Percentiles rank a stretch among this genome's conserved stretches.
phyloP scores from a whole-genome alignment of 73 alveolate species.

The Diophrys sp. region DNA sequence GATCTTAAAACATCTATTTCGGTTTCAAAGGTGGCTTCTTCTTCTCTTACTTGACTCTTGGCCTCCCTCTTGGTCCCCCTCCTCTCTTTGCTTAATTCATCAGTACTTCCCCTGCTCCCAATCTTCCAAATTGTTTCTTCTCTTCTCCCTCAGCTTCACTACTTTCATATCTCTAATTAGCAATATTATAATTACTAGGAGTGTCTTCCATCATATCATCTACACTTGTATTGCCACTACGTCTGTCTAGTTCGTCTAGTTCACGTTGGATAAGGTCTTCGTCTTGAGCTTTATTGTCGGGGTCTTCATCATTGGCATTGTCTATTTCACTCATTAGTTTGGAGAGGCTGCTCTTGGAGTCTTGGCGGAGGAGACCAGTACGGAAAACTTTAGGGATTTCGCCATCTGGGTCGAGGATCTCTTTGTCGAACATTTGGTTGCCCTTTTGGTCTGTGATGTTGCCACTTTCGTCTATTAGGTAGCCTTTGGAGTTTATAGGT shows the following conservation, averaged over 20 bases:
- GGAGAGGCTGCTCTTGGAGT: constrained; percentile 37
- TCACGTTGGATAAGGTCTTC: constrained; percentile 37
- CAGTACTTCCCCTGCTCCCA: constrained; percentile 10
- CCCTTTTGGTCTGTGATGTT: constrained; percentile 29
- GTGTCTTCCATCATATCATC: constrained; percentile 54
- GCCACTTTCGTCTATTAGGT: constrained; percentile 15
- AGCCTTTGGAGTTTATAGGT: constrained; percentile 26
- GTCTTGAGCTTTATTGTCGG: constrained; percentile 32
- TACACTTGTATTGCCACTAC: constrained; percentile 33
- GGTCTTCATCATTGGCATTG: constrained; percentile 19
- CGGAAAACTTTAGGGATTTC: constrained; percentile 40
- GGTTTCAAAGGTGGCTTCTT: constrained; percentile 9
- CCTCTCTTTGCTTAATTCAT: constrained; percentile 1
- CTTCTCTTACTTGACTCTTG: background rate
- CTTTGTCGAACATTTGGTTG: constrained; percentile 17
- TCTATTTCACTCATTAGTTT: constrained; percentile 50
- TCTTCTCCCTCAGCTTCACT: background rate
- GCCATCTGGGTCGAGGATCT: constrained; percentile 7
- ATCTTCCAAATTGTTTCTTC: background rate
- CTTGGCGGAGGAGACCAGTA: constrained; percentile 44
- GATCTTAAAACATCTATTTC: no score
- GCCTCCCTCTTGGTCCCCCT: background rate
- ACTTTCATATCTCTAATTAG: no score
- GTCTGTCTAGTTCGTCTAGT: constrained; percentile 6
- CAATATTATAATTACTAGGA: constrained; percentile 55